Base-by-base conservation (phyloP, 2,329 filamentous ascomycete genomes). In the Trichoderma koningiopsis region DNA sequence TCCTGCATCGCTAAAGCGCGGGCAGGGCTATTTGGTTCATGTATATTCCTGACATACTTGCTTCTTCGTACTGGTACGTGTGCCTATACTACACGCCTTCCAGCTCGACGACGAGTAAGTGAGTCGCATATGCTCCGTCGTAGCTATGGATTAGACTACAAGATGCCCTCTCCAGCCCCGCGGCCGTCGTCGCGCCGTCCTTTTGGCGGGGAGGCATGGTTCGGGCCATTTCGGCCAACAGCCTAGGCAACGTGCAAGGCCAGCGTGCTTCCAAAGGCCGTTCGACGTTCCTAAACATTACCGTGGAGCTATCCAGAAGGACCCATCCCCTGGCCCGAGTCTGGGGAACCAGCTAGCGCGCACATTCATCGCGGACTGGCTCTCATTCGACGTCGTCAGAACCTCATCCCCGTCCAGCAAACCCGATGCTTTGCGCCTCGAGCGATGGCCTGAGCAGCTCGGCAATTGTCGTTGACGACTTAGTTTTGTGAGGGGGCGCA, bases 151-250 rank as follows among this genome's bases (percentile, higher is more conserved):
- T 35, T 35, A 35, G 33, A 35, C 33, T 43, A n/a, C 16, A 4
- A 40, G 40, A 43, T 43, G 10, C 16, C 40, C 40, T 43, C 40
- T 43, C 40, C 55, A 57, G 29, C 55, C 27, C 53, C 27, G 55
- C 35, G 24, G 31, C 40, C 40, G 19, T 43, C 49, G 19, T 29
- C 61, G 61, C 53, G 40, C 24, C 37, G 29, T 56, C 59, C n/a
- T 43, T 16, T 37, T 27, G 49, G 43, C 52, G 66, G 62, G 59
- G 68, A 62, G 58, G 49, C 62, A 58, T 61, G 24, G 70, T 73
- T 43, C 71, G 72, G 75, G 69, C 71, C 72, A 68, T 73, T 68
- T 72, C 73, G 74, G 73, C 75, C 74, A 75, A 43, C 59, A 71
- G 58, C 58, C 61, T 70, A 57, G 61, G 70, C 70, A 76, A 75